Base-by-base conservation (phyloP, 768 basidiomycete genomes). In the Agrocybe chaxingu region DNA sequence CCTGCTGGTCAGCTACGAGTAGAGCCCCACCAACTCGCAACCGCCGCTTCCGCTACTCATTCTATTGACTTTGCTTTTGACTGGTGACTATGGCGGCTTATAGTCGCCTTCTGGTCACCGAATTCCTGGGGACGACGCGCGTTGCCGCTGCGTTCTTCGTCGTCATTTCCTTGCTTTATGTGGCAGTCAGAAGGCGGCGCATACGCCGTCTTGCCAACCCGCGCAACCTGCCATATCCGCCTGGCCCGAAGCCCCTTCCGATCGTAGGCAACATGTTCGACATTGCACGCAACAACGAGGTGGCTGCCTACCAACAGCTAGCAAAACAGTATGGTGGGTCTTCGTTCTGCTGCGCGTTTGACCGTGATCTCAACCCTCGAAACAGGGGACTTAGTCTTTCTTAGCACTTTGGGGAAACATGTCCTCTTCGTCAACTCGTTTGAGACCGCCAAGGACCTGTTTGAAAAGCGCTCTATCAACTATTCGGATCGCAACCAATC, bases 221-320 rank as follows among this genome's bases (percentile, higher is more conserved):
- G 2, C 33, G 46, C 16, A 42, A 57, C 4, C 66, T 71, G 33
- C 76, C 72, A 0, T 68, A 71, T 9, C 82, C 82, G 8, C 82
- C 82, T 30, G 82, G 82, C 11, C 82, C 82, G 1, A 72, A 61
- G 40, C 72, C 73, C 7, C 64, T 73, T n/a, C 80, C 80, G 24
- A 50, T 83, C 30, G 61, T 82, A 32, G 82, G 81, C 10, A 80
- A 82, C 61, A 56, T 84, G 33, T 64, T 70, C 41, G 74, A 81
- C 55, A 62, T 81, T 38, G 72, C 75, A 6, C 57, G 60, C 43
- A 62, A 70, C 48, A 66, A 71, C 36, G 66, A 77, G 57, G 57
- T 68, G 47, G 57, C 63, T 52, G 60, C 69, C 0, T 84, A 82
- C 57, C 61, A 65, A 19, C 56, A 62, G 45, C 68, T 76, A 51